These are phyloP conservation scores for Pythium aquatile DNA, from an alignment of 352 stramenopile species.

Conservation along the genomic window DNA sequence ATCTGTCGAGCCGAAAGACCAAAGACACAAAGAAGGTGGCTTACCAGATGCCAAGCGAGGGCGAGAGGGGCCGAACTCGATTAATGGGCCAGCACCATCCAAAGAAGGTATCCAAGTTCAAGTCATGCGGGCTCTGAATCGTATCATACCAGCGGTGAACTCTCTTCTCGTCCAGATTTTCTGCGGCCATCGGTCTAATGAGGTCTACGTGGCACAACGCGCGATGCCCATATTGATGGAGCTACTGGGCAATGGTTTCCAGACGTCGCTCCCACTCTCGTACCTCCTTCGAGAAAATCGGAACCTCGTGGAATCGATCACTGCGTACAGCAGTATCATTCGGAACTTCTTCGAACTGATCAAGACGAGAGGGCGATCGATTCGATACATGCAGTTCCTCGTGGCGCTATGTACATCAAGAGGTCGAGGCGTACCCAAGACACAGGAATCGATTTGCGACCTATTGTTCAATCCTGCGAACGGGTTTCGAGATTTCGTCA, in stretches of 20 bases:
- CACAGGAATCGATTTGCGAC: conserved; percentile 71
- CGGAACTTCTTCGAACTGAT: conserved; percentile 77
- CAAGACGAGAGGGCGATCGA: conserved; percentile 58
- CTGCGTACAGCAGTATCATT: conserved; percentile 54
- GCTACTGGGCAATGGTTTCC: conserved; percentile 68
- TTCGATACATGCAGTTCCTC: conserved; percentile 76
- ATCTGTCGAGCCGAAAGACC: not conserved
- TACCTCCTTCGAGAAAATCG: conserved; percentile 67
- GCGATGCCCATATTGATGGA: conserved; percentile 69
- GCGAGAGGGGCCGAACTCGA: not conserved
- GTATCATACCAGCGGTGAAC: conserved; percentile 58
- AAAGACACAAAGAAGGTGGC: not conserved
- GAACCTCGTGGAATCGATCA: conserved; percentile 74
- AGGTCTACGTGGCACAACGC: conserved; percentile 53
- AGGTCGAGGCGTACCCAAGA: conserved; percentile 62
- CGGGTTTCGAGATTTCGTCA: conserved; percentile 52
- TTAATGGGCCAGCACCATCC: not conserved
- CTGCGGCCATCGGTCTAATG: conserved; percentile 50
- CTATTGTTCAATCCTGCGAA: conserved; percentile 59
- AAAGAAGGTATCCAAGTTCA: conserved; percentile 1
- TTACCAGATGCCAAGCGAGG: not conserved
- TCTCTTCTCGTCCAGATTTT: conserved; percentile 63
- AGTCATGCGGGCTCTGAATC: conserved; percentile 54
- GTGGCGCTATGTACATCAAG: conserved; percentile 63
- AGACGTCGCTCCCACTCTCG: conserved; percentile 63